These are phyloP conservation scores for Gynochthodes officinalis DNA, from an alignment of 257 asterid species.

Conservation along the genomic window DNA sequence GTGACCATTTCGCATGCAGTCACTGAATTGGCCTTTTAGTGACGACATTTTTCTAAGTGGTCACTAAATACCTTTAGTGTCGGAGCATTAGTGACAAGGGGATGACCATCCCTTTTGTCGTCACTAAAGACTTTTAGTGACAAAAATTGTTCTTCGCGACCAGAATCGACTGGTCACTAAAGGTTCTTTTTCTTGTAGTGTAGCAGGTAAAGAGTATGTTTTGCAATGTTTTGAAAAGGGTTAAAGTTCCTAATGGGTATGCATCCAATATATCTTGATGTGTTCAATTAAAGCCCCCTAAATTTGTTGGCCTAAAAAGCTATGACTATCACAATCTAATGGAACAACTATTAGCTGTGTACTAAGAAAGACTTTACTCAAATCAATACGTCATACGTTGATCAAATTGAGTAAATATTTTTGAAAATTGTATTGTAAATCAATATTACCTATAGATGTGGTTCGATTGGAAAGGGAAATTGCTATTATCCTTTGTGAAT, in stretches of 20 bases:
- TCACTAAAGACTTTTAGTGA: no score
- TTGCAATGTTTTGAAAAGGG: neutral
- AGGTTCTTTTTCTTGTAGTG: no score
- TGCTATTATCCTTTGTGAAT: neutral
- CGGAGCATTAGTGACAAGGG: no score
- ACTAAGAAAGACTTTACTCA: neutral
- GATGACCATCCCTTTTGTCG: no score
- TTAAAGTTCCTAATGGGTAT: neutral
- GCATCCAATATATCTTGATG: neutral
- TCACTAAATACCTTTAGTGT: no score
- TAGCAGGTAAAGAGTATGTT: no score
- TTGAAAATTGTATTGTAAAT: neutral
- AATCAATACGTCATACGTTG: neutral
- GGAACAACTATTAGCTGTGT: neutral
- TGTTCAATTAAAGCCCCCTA: neutral
- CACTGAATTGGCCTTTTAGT: no score
- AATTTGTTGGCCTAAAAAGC: neutral
- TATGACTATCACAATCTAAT: neutral
- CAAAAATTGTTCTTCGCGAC: no score
- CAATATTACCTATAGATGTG: neutral
- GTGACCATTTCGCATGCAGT: no score
- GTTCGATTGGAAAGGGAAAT: neutral
- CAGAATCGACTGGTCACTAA: no score
- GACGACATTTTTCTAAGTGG: no score
- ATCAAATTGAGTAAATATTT: neutral